These are phyloP conservation scores for Microdochium bolleyi DNA, from an alignment of 2,329 filamentous ascomycete genomes.

Conservation along the genomic window DNA sequence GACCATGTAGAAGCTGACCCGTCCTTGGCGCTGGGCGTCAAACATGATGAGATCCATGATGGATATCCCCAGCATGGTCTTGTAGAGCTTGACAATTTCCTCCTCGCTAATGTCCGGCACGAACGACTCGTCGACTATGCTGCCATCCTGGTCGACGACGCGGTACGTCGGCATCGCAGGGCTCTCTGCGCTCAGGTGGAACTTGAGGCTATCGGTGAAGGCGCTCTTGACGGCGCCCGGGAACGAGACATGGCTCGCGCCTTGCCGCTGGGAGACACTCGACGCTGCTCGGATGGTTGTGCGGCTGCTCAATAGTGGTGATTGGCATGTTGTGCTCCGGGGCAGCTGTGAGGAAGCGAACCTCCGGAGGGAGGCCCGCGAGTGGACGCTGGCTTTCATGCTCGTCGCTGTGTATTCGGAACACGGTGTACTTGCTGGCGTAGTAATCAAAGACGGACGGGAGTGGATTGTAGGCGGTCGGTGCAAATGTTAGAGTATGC, in stretches of 20 bases:
- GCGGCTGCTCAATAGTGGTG: not conserved
- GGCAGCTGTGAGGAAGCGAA: not conserved
- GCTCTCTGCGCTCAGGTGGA: constrained; percentile 64
- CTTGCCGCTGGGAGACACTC: constrained; percentile 43
- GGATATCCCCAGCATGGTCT: constrained; percentile 58
- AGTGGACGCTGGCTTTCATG: not conserved
- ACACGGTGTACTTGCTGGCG: not conserved
- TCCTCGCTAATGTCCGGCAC: constrained; percentile 61
- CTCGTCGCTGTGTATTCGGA: not conserved
- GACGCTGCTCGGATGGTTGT: constrained; percentile 14
- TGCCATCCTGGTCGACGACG: constrained; percentile 81
- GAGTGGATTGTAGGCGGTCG: not conserved
- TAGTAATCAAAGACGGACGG: not conserved
- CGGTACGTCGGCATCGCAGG: constrained; percentile 85
- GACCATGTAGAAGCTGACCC: constrained; percentile 95
- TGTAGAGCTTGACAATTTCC: constrained; percentile 51
- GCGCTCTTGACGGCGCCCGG: constrained; percentile 93
- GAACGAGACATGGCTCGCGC: constrained; percentile 58
- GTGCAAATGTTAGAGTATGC: not conserved
- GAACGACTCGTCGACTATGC: constrained; percentile 67
- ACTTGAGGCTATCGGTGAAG: constrained; percentile 74
- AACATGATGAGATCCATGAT: constrained; percentile 99
- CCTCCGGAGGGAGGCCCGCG: not conserved
- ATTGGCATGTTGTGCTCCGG: not conserved
- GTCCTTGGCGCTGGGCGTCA: constrained; percentile 91